phyloP scores from a whole-genome alignment of 1,284 basidiomycete genomes.

The Malassezia slooffiae region DNA sequence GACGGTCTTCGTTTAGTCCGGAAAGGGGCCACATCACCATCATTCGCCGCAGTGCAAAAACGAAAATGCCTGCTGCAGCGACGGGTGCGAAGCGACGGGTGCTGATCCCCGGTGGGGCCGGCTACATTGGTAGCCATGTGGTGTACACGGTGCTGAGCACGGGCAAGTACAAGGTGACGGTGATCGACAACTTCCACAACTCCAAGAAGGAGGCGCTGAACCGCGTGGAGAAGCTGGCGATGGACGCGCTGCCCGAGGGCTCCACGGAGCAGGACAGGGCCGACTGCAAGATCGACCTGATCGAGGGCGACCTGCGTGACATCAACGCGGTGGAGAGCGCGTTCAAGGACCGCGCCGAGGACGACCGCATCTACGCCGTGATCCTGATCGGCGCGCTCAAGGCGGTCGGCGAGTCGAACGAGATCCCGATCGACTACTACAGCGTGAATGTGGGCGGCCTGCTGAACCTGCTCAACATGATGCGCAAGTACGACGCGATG shows the following conservation, averaged over 20 bases:
- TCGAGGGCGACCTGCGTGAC: conserved; percentile 40
- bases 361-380: conserved; percentile 70
- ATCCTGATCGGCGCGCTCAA: conserved; percentile 95
- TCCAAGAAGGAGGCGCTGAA: conserved; percentile 64
- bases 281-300: conserved; percentile 61
- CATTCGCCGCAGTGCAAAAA: too few species aligned
- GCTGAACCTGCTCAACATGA: conserved; percentile 48
- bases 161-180: conserved; percentile 66
- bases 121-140: conserved; percentile 70
- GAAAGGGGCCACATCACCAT: conserved; percentile 6
- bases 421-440: conserved; percentile 66
- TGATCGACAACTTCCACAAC: conserved; percentile 60
- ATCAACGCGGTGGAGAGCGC: conserved; percentile 27
- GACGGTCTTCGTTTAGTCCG: too few species aligned
- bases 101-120: conserved; percentile 44
- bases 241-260: conserved; percentile 56
- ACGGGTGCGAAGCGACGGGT: conserved; percentile 28
- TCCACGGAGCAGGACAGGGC: conserved; percentile 59
- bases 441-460: conserved; percentile 41
- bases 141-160: conserved; percentile 75
- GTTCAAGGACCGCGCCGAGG: conserved; percentile 28
- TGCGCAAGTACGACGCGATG: conserved; percentile 70
- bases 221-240: conserved; percentile 67
- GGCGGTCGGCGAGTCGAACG: conserved; percentile 93
- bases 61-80: too few species aligned